Evolutionary conservation across 192 early-diverging fungal species (phyloP), one percentile per base, ranked within the genome.

Genomic region (Glomus cerebriforme): DNA sequence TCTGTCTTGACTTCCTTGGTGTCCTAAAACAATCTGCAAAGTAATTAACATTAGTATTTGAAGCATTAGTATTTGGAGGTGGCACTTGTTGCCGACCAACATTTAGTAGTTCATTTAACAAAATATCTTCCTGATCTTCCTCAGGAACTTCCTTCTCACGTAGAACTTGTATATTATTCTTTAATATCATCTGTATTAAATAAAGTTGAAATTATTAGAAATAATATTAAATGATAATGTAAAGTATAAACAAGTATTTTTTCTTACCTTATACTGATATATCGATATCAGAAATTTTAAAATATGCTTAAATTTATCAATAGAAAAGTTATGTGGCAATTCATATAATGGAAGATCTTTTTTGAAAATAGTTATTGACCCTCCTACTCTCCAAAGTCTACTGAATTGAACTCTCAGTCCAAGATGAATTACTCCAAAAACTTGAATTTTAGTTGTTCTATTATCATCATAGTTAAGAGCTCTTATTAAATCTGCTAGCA

Each of bases 391-490:
- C 73, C 60, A 75, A 1, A 75, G 37, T 37, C 73, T 75, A 24
- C 29, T 26, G 34, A 75, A 75, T 75, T 75, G 73, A 37, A 75
- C 43, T 37, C 35, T 37, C 27, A 75, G 31, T n/a, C 59, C 73
- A 62, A 75, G 59, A 26, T 75, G 73, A n/a, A 75, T 32, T 24
- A 75, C 60, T 60, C 73, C 73, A 62, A 75, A 60, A 37, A 75
- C 59, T 75, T 62, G 74, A 62, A 75, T n/a, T 12, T 75, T 75
- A 60, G 7, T 39, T 31, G 59, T 39, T 60, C n/a, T 75, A 19
- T 60, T 29, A 34, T 45, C 59, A 39, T 75, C 59, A 60, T 62
- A 75, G 24, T 75, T 60, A 17, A 75, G 24, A 75, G 59, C 73
- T 39, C 35, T 75, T 12, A 75, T 75, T 60, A 75, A 75, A 75